Evolutionary conservation across 768 basidiomycete species (phyloP).

Genomic region (Termitomyces sp.): DNA sequence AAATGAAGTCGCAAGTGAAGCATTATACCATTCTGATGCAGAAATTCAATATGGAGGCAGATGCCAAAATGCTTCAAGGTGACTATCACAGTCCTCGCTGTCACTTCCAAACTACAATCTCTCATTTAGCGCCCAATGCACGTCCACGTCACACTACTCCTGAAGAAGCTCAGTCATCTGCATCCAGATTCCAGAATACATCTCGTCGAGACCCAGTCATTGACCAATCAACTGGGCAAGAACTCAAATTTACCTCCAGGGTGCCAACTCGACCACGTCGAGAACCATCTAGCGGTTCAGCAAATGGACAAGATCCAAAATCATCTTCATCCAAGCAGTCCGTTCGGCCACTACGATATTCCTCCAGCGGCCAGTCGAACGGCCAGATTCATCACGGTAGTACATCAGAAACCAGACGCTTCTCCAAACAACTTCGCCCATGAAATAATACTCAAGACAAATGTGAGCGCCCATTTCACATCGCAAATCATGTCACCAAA

Average conservation of each 20-base stretch:
- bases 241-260: neutral
- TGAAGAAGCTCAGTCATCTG: constrained; percentile 18
- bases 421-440: neutral
- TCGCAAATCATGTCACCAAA: neutral
- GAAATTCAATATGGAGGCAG: constrained; percentile 76
- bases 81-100: constrained; percentile 5
- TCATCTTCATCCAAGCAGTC: constrained; percentile 22
- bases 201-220: constrained; percentile 10
- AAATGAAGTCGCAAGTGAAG: constrained; percentile 83
- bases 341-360: constrained; percentile 16
- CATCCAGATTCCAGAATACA: constrained; percentile 14
- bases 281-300: neutral
- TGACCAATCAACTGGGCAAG: constrained; percentile 9
- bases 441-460: neutral
- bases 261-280: neutral
- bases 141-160: constrained; percentile 15
- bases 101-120: neutral
- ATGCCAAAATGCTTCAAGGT: constrained; percentile 64
- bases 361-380: neutral
- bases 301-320: constrained; percentile 10
- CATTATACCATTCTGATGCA: constrained; percentile 75
- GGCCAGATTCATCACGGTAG: neutral
- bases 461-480: neutral
- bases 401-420: neutral
- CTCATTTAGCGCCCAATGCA: constrained; percentile 9